Evolutionary conservation across 1,139 yeast species (phyloP), one percentile per base, ranked within the genome.

Genomic region (Nakaseomyces kungkrabaensis): DNA sequence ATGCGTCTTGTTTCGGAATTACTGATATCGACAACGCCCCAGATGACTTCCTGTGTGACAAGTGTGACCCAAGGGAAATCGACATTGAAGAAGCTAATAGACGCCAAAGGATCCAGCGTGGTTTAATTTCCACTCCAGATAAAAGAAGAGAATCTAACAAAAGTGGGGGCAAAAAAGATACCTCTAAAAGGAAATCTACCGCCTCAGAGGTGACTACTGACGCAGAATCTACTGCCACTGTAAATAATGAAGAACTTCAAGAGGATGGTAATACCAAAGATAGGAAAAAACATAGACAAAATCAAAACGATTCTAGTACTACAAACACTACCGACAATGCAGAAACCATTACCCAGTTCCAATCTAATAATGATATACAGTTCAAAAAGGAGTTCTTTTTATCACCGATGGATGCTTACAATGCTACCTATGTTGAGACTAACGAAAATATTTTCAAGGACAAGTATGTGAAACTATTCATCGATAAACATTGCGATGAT

Each of bases 1-100:
- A 90, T 69, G 90, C 95, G 44, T 74, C 79, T 26, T 90, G 97
- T 68, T 88, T 87, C 78, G 86, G 85, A 7, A 86, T 85, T 56
- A 74, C 73, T 48, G 77, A 83, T 46, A 81, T 78, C 52, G 85
- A 79, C 34, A 82, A 83, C 51, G 94, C 83, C 0, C 96, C 96
- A 0, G 96, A 87, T 54, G 82, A 81, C 50, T 90, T 86, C 64
- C 74, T 80, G 45, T 90, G 98, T 65, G 87, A 86, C 65, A 75
- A 73, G 50, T 92, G 97, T 68, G 85, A 82, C 54, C 77, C 77
- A 52, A 74, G 86, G 70, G 75, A 78, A 17, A 73, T 80, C 24
- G 77, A 80, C 61, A 72, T 72, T 4, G 70, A 71, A 43, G 66
- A 65, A 38, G 86, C 85, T 1, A 77, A 41, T 11, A 29, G 24